Evolutionary conservation across 2,329 filamentous ascomycete genomes (phyloP).

Genomic region (Dothideomycetes sp.): DNA sequence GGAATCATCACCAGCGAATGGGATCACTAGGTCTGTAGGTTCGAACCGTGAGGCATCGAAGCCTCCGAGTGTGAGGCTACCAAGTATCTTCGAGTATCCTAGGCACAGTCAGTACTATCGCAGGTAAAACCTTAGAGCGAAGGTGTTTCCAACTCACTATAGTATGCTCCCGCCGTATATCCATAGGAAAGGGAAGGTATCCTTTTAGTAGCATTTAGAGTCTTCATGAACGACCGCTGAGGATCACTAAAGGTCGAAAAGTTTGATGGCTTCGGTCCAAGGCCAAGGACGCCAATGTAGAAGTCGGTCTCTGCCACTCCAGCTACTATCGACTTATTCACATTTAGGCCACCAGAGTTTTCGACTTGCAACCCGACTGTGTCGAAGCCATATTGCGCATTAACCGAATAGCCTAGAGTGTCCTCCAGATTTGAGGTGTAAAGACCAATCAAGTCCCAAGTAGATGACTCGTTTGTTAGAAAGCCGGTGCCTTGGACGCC

Average conservation of each 20-base stretch:
- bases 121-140: too few species aligned
- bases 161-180: constrained; percentile 29
- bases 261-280: constrained; percentile 26
- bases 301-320: constrained; percentile 24
- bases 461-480: constrained; percentile 19
- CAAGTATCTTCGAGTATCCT: constrained; percentile 15
- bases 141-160: too few species aligned
- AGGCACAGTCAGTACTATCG: too few species aligned
- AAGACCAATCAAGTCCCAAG: constrained; percentile 22
- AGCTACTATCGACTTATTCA: constrained; percentile 25
- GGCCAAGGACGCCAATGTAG: constrained; percentile 26
- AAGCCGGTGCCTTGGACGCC: constrained; percentile 15
- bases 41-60: constrained; percentile 24
- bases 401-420: constrained; percentile 18
- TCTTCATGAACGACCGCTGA: constrained; percentile 20
- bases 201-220: constrained; percentile 17
- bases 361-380: constrained; percentile 21
- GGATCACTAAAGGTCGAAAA: constrained; percentile 26
- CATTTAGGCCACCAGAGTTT: constrained; percentile 11
- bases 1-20: constrained; percentile 14
- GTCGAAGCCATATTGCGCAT: constrained; percentile 26
- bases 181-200: constrained; percentile 28
- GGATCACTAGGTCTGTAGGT: constrained; percentile 17
- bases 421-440: constrained; percentile 20
- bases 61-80: constrained; percentile 27